These are phyloP conservation scores for Paracamarosporium sp. DNA, from an alignment of 2,329 filamentous ascomycete species.

Conservation along the genomic window DNA sequence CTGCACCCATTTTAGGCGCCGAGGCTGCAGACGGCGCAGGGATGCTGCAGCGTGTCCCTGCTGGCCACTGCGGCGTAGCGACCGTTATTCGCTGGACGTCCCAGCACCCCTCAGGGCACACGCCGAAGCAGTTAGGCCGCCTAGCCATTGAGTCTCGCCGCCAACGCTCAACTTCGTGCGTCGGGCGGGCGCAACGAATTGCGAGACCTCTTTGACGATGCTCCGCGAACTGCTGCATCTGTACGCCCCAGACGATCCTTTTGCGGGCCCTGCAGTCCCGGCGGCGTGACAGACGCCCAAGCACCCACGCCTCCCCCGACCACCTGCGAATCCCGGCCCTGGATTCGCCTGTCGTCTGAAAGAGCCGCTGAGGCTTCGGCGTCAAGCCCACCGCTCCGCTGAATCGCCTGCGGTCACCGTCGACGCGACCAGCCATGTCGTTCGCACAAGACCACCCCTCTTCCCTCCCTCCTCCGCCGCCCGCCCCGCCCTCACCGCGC, in stretches of 20 bases:
- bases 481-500: conserved; percentile 24
- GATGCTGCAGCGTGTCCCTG: conserved; percentile 19
- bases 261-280: conserved; percentile 19
- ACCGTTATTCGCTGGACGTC: conserved; percentile 18
- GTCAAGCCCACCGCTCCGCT: conserved; percentile 21
- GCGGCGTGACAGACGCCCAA: conserved; percentile 16
- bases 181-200: conserved; percentile 19
- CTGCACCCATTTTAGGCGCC: conserved; percentile 29
- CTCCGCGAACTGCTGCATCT: conserved; percentile 18
- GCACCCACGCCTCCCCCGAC: conserved; percentile 8
- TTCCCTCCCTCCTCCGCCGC: conserved; percentile 32
- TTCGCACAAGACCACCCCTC: conserved; percentile 22
- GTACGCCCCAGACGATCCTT: conserved; percentile 18
- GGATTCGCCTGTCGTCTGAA: conserved; percentile 15
- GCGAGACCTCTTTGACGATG: conserved; percentile 16
- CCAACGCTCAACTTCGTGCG: conserved; percentile 11
- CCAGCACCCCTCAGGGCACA: conserved; percentile 9
- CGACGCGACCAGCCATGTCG: conserved; percentile 18
- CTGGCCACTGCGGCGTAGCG: conserved; percentile 1
- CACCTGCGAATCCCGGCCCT: neutral
- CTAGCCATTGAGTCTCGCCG: conserved; percentile 3
- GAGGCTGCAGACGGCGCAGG: conserved; percentile 14
- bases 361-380: conserved; percentile 44
- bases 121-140: conserved; percentile 12
- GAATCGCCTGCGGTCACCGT: neutral